Percentiles rank a stretch among this genome's conserved stretches.
These are phyloP conservation scores for Geotrichum citri-aurantii DNA, from an alignment of 1,139 yeast genomes.

Conservation along the genomic window DNA sequence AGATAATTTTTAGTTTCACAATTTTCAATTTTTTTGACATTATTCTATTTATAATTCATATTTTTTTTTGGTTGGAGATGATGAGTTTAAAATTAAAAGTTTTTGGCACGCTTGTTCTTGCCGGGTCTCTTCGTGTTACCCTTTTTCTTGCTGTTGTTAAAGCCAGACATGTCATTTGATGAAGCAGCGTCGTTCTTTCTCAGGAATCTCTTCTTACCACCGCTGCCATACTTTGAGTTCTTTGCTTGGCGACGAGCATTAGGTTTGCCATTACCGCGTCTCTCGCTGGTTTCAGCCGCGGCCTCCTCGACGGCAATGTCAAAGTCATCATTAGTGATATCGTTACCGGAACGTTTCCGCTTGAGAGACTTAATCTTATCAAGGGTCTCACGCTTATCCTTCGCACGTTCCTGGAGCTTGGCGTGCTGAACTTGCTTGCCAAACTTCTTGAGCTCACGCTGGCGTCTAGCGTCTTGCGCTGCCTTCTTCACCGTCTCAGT, in stretches of 20 bases:
- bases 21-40: neutral
- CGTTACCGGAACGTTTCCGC: slow-evolving; percentile 78
- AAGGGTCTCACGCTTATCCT: slow-evolving; percentile 85
- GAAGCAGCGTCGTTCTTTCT: slow-evolving; percentile 72
- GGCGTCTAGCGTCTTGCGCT: slow-evolving; percentile 87
- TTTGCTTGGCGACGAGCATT: slow-evolving; percentile 63
- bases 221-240: slow-evolving; percentile 61
- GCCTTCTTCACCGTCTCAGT: slow-evolving; percentile 93
- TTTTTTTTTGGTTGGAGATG: slow-evolving; percentile 4
- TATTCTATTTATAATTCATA: neutral
- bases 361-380: slow-evolving; percentile 86
- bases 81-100: neutral
- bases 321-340: slow-evolving; percentile 49
- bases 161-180: slow-evolving; percentile 63
- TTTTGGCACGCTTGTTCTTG: slow-evolving; percentile 51
- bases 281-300: slow-evolving; percentile 45
- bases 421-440: slow-evolving; percentile 97
- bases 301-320: slow-evolving; percentile 86
- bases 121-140: slow-evolving; percentile 53
- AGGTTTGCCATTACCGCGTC: slow-evolving; percentile 44
- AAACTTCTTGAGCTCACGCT: slow-evolving; percentile 90
- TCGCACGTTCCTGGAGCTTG: slow-evolving; percentile 88
- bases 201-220: slow-evolving; percentile 71
- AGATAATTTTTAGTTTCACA: neutral
- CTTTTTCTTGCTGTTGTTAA: slow-evolving; percentile 52